Evolutionary conservation across 2,329 filamentous ascomycete genomes (phyloP), one percentile per base, ranked within the genome.

Genomic region (Dactylellina parvicollis): DNA sequence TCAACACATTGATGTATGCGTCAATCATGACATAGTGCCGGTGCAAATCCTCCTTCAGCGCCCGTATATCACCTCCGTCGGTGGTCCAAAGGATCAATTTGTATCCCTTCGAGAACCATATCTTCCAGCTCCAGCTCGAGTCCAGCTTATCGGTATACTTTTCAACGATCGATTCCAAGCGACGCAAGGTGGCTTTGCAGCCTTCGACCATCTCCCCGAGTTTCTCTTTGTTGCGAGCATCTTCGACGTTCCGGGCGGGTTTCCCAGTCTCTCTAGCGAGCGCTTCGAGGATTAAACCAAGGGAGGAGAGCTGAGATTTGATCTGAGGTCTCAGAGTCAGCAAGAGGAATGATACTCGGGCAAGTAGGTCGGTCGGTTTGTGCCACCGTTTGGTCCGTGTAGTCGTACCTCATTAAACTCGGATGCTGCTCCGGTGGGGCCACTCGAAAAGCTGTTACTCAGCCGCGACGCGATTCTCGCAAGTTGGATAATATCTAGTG

Each of bases 31-130:
- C 47, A 44, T 66, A 73, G 22, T 73, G 69, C 8, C 62, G 54
- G 32, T 73, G 69, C n/a, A 73, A 40, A 24, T 73, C 69, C 12
- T 73, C 69, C 14, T 54, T 59, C 22, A 73, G 18, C 12, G 60
- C 55, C 22, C 61, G 46, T 20, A 73, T 73, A 26, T 73, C 69
- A 8, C 69, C 69, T 3, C 69, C 69, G 18, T 73, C 69, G 18
- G 69, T 66, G 4, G 69, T 73, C 69, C 69, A 73, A 28, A 66
- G 38, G 10, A 73, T 73, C 12, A 73, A 24, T 18, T 73, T 73
- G 47, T 73, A 73, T 9, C 69, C 69, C 18, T 73, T 73, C 14
- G 69, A 60, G n/a, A 73, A 73, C 69, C 69, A 73, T 55, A 73
- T 66, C 32, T 73, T 73, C 69, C 69, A 73, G 22, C 69, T 73